Evolutionary conservation across 108 stramenopile species (phyloP).

Genomic region (Hondaea fermentalgiana): DNA sequence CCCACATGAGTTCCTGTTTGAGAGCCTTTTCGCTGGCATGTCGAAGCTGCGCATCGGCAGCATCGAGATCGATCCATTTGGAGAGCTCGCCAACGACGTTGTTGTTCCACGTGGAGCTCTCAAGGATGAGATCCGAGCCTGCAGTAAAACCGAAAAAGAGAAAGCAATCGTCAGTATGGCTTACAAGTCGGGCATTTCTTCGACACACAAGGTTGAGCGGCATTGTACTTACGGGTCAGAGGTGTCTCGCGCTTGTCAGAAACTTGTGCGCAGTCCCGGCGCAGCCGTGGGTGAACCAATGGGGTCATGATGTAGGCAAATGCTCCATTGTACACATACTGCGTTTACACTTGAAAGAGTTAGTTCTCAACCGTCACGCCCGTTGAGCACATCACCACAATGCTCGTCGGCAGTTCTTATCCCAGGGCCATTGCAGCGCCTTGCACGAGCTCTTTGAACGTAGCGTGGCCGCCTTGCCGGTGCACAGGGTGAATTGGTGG

Average conservation of each 20-base stretch:
- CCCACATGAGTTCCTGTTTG: slow-evolving; percentile 49
- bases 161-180: too few species aligned
- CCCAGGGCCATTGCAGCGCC: too few species aligned
- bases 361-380: too few species aligned
- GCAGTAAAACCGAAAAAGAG: too few species aligned
- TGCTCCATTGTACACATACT: background rate
- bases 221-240: background rate
- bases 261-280: background rate
- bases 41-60: slow-evolving; percentile 18
- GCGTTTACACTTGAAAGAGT: background rate
- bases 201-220: background rate
- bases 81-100: background rate
- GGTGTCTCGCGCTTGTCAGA: background rate
- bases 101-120: background rate
- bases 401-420: too few species aligned
- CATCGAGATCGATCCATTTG: slow-evolving; percentile 38
- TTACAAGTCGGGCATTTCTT: too few species aligned
- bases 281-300: slow-evolving; percentile 26
- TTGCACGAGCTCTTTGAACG: too few species aligned
- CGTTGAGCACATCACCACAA: too few species aligned
- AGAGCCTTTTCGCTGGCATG: slow-evolving; percentile 37
- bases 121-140: background rate
- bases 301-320: slow-evolving; percentile 45
- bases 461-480: too few species aligned
- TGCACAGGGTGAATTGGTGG: too few species aligned